A percentile compares a stretch with the other conserved stretches of the same genome.
Evolutionary conservation across 257 asterid species (phyloP).

Genomic region (Parsonsia alboflavescens): DNA sequence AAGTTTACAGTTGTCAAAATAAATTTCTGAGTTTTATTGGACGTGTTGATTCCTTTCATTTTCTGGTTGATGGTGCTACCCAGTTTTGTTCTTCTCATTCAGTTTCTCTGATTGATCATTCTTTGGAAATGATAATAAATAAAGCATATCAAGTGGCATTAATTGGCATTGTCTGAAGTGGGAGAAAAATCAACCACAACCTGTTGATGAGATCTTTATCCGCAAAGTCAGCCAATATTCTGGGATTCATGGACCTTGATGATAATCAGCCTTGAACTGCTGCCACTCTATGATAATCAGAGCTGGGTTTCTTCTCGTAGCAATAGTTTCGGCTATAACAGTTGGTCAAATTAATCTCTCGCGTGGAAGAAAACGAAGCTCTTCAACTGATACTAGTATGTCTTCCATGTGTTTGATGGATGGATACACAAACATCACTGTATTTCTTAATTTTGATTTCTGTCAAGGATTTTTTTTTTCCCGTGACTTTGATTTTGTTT

Average conservation of each 20-base stretch:
- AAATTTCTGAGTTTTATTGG: too few relatives aligned
- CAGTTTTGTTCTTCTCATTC: too few relatives aligned
- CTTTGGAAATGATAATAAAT: too few relatives aligned
- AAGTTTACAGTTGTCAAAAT: too few relatives aligned
- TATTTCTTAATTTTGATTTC: too few relatives aligned
- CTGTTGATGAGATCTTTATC: constrained; percentile 12
- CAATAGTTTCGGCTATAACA: constrained; percentile 12
- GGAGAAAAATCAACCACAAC: constrained; percentile 17
- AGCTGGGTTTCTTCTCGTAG: constrained; percentile 12
- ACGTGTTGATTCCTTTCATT: too few relatives aligned
- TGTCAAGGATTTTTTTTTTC: background rate
- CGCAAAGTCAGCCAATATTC: background rate
- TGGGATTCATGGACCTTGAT: background rate
- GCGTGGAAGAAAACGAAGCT: constrained; percentile 8
- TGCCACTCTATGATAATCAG: constrained; percentile 18
- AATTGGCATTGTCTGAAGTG: constrained; percentile 2
- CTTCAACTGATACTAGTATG: constrained; percentile 2
- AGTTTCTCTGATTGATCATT: too few relatives aligned
- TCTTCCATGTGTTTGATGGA: background rate
- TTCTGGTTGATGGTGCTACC: too few relatives aligned
- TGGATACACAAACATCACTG: too few relatives aligned
- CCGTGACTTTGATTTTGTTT: background rate
- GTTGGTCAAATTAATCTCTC: constrained; percentile 6
- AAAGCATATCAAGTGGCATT: background rate
- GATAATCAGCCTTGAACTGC: background rate